Percentiles rank a stretch among this genome's conserved stretches.
These are phyloP conservation scores for Corymbia maculata DNA, from an alignment of 345 rosid species.

Conservation along the genomic window DNA sequence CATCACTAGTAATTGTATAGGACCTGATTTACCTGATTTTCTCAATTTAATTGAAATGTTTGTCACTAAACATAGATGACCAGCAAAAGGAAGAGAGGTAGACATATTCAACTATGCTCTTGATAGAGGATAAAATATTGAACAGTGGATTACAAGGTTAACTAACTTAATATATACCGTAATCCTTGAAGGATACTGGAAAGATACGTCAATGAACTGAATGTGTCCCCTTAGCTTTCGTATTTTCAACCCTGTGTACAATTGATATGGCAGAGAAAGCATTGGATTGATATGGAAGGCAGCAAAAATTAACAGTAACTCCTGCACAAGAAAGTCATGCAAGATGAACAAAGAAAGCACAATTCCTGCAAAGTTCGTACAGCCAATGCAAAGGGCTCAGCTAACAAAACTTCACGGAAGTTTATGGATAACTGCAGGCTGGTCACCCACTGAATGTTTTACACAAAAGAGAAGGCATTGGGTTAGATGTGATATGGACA, in stretches of 20 bases:
- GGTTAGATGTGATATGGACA: neutral
- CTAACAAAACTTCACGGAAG: neutral
- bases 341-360: neutral
- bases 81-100: neutral
- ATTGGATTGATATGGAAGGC: neutral
- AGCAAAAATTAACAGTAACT: neutral
- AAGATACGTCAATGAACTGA: conserved; percentile 25
- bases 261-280: neutral
- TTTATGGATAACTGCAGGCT: neutral
- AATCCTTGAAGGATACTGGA: conserved; percentile 31
- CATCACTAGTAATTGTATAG: neutral
- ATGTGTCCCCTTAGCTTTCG: conserved; percentile 21
- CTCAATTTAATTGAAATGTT: neutral
- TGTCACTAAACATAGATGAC: neutral
- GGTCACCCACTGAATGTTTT: neutral
- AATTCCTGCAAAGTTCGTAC: neutral
- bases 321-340: neutral
- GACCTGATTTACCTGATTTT: neutral
- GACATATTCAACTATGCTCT: neutral
- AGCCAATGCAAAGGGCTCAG: neutral
- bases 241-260: conserved; percentile 15
- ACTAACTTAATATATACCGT: conserved; percentile 1
- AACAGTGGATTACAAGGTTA: neutral
- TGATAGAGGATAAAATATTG: neutral
- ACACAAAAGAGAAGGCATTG: neutral